Evolutionary conservation across 1,284 basidiomycete species (phyloP).

Genomic region (Gymnopus androsaceus): DNA sequence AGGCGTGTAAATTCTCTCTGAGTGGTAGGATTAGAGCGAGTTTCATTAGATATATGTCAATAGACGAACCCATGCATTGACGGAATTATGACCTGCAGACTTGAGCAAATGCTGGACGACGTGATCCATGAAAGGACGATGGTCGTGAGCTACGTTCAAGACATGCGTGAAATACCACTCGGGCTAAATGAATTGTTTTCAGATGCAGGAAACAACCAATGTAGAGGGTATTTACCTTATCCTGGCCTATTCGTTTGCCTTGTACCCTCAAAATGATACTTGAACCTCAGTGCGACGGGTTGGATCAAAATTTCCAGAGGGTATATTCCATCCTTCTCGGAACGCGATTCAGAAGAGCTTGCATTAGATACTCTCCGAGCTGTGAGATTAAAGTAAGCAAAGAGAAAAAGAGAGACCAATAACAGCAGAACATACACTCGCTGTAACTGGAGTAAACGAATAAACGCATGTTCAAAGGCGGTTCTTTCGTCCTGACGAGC

Average conservation of each 20-base stretch:
- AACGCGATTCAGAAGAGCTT: constrained; percentile 19
- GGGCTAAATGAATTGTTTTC: constrained; percentile 55
- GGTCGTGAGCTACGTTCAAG: constrained; percentile 81
- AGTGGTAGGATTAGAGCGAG: constrained; percentile 4
- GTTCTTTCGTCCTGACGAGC: constrained; percentile 52
- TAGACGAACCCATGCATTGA: constrained; percentile 73
- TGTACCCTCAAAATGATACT: constrained; percentile 91
- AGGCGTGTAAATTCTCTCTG: constrained; percentile 81
- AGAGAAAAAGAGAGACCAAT: background rate
- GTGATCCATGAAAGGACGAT: constrained; percentile 75
- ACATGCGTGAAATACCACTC: constrained; percentile 98
- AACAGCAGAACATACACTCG: constrained; percentile 55
- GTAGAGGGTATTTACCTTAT: constrained; percentile 65
- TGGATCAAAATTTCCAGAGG: constrained; percentile 84
- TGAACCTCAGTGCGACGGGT: constrained; percentile 86
- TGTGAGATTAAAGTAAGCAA: constrained; percentile 27
- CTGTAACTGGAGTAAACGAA: constrained; percentile 77
- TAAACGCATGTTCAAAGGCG: constrained; percentile 74
- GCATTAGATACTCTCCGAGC: constrained; percentile 51
- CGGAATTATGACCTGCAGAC: constrained; percentile 57
- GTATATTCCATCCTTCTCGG: constrained; percentile 62
- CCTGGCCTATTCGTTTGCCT: constrained; percentile 88
- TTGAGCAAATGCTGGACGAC: constrained; percentile 75
- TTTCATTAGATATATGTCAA: constrained; percentile 2
- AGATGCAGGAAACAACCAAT: background rate